Evolutionary conservation across 257 asterid species (phyloP), one percentile per base, ranked within the genome.

Genomic region (Salvia hispanica): DNA sequence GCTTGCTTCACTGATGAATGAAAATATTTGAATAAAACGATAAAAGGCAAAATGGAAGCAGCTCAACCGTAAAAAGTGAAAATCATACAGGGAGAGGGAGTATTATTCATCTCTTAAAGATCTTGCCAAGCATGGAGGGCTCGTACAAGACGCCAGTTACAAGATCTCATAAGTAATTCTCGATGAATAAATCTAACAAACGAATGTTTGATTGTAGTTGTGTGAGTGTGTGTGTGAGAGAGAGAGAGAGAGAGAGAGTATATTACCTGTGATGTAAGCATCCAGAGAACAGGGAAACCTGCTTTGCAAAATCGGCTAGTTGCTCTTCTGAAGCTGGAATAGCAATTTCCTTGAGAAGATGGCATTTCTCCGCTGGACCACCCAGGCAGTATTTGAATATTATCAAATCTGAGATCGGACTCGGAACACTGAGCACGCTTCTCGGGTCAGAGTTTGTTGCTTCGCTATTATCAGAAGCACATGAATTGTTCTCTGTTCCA

Each of bases 351-450:
- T 88, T 93, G 74, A 93, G 91, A 75, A 93, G 75, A 58, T 80
- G 79, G 74, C 77, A 81, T 77, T 90, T 88, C 81, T 91, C 99
- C 6, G 78, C 77, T 55, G 71, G 75, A 56, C 89, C 84, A 59
- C 96, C 97, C 18, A 93, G 73, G 64, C 99, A 93, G 73, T 93
- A 93, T 77, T 87, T 90, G 80, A 93, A 93, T 62, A 88, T 82
- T 45, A 75, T 53, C 81, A 64, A 66, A 83, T 93, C 99, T 9
- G 99, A 79, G 64, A 90, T 67, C 18, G 81, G 82, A 79, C 63
- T 77, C 28, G 71, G 67, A 64, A 74, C 65, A 28, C 71, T 72
- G 34, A 74, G 78, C 65, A 61, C 64, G 77, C 77, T 81, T 64
- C 68, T 77, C 7, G 68, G 72, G 71, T 63, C 86, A 6, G 84